Evolutionary conservation across 768 basidiomycete species (phyloP), one percentile per base, ranked within the genome.

Genomic region (Lactarius deliciosus): DNA sequence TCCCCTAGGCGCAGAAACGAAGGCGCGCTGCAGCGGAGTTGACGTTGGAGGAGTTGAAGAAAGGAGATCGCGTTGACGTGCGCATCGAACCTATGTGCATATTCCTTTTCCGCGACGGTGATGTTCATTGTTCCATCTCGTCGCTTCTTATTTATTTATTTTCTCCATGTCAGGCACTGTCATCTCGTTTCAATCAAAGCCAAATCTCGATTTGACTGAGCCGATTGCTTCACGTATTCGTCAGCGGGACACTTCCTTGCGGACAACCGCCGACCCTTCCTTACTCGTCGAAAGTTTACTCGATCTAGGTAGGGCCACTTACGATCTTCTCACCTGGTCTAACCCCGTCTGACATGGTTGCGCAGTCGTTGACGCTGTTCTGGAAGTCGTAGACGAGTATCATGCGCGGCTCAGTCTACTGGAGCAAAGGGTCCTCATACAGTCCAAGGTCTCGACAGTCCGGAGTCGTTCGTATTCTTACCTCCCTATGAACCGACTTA

Each of bases 351-450:
- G 32, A 40, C 40, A 41, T 25, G n/a, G 13, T 50, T 25, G 25
- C 32, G 1, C 64, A 89, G 87, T 88, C 57, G 89, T 90, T 15
- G 90, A 92, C 73, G 80, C 83, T 56, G 83, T 86, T 1, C 75
- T 91, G 13, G 85, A 87, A 72, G 84, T 91, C 41, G 81, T 90
- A 57, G 89, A 91, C 63, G 82, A 83, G 65, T 90, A 88, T 68
- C 88, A 88, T 63, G 75, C 79, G 57, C 85, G 83, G 67, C 84
- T 91, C 60, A 77, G 84, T 50, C 79, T 83, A 71, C 83, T 87
- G 53, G 89, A 91, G 71, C 80, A 81, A 40, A 75, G 79, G 20
- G 81, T 90, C 43, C 79, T 91, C 18, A 69, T 89, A 30, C 84
- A 81, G 71, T 84, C 89, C 0, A 80, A 82, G 60, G 84, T 90